These are phyloP conservation scores for Harrya chromipes DNA, from an alignment of 768 basidiomycete genomes.

Conservation along the genomic window DNA sequence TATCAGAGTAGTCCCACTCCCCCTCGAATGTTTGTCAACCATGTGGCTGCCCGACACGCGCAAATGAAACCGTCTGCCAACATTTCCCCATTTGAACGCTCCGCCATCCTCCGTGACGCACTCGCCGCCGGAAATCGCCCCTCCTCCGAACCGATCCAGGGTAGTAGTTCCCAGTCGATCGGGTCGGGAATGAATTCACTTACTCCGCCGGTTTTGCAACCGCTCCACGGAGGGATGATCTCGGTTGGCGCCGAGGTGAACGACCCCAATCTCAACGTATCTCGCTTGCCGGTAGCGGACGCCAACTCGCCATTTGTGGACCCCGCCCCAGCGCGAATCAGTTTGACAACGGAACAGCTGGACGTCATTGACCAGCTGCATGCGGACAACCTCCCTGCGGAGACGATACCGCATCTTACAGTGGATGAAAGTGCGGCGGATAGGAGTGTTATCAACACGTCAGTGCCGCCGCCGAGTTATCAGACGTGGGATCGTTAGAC, in stretches of 20 bases:
- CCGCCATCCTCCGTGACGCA: conserved; percentile 15
- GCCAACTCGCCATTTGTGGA: background rate
- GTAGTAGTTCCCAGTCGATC: background rate
- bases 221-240: background rate
- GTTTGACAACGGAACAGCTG: conserved; percentile 13
- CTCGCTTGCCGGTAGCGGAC: too few relatives aligned
- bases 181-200: background rate
- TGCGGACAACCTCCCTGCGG: conserved; percentile 6
- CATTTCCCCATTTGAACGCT: conserved; percentile 5
- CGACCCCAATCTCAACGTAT: too few relatives aligned
- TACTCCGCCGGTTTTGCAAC: background rate
- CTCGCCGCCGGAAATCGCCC: background rate
- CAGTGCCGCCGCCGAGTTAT: conserved; percentile 20
- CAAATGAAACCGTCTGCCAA: background rate
- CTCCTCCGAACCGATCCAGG: background rate
- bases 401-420: too few relatives aligned
- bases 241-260: too few relatives aligned
- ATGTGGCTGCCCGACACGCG: too few relatives aligned
- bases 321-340: background rate
- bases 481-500: conserved; percentile 1
- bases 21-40: background rate
- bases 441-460: background rate
- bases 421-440: too few relatives aligned
- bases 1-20: background rate
- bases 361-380: conserved; percentile 11